phyloP scores from a whole-genome alignment of 192 early-diverging fungal genomes.

The Backusella australiensis region DNA sequence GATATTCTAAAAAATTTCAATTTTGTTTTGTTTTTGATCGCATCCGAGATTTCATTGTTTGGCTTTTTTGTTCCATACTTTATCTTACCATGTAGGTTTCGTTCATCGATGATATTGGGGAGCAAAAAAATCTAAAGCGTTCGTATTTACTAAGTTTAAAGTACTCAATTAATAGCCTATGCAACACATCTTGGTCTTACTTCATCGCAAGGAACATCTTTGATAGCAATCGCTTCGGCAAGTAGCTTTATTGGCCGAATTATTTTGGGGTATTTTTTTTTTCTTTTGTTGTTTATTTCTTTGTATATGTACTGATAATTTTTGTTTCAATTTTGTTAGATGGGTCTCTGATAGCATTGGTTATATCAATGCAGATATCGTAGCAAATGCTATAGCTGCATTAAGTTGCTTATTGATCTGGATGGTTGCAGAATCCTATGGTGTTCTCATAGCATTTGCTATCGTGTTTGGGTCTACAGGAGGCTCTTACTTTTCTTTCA shows the following conservation, averaged over 20 bases:
- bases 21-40: slow-evolving; percentile 21
- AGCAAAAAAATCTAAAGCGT: not conserved
- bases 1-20: slow-evolving; percentile 15
- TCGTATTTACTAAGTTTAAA: not conserved
- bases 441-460: slow-evolving; percentile 24
- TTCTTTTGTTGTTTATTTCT: not conserved
- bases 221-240: slow-evolving; percentile 16
- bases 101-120: not conserved
- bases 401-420: slow-evolving; percentile 25
- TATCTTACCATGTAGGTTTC: slow-evolving; percentile 24
- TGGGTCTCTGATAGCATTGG: slow-evolving; percentile 28
- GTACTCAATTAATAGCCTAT: slow-evolving; percentile 13
- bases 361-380: slow-evolving; percentile 23
- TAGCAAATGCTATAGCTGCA: slow-evolving; percentile 17
- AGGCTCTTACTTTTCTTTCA: slow-evolving; percentile 29
- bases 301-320: not conserved
- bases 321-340: not conserved
- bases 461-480: slow-evolving; percentile 28
- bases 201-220: slow-evolving; percentile 18
- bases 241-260: slow-evolving; percentile 30
- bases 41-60: slow-evolving; percentile 13
- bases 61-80: slow-evolving; percentile 31
- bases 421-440: slow-evolving; percentile 25
- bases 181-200: slow-evolving; percentile 22
- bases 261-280: not conserved